These are phyloP conservation scores for Lunularia cruciata DNA, from an alignment of 225 moss, liverwort and hornwort species.

Conservation along the genomic window DNA sequence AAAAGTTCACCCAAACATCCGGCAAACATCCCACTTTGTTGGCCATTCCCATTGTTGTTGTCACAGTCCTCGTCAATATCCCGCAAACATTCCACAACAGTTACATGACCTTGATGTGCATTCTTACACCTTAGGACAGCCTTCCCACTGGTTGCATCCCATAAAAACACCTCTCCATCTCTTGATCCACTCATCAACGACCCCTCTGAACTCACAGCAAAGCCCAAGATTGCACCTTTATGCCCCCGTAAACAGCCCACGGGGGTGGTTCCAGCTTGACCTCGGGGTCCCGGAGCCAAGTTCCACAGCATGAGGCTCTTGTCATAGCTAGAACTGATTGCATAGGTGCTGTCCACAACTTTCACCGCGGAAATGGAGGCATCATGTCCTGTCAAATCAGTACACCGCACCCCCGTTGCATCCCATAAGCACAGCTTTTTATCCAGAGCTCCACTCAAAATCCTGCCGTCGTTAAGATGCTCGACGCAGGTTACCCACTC, in stretches of 20 bases:
- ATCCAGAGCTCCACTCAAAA: slow-evolving; percentile 91
- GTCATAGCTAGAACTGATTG: slow-evolving; percentile 87
- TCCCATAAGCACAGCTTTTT: slow-evolving; percentile 90
- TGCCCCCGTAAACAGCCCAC: slow-evolving; percentile 70
- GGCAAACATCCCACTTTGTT: slow-evolving; percentile 18
- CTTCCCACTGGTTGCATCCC: slow-evolving; percentile 72
- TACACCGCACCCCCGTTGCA: slow-evolving; percentile 62
- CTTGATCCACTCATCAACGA: slow-evolving; percentile 83
- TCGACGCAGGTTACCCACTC: slow-evolving; percentile 96
- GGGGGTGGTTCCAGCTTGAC: slow-evolving; percentile 22
- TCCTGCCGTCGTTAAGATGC: slow-evolving; percentile 68
- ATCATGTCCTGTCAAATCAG: slow-evolving; percentile 68
- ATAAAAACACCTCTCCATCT: slow-evolving; percentile 81
- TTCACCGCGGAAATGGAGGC: slow-evolving; percentile 76
- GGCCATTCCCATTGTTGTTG: slow-evolving; percentile 22
- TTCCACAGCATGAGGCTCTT: slow-evolving; percentile 91
- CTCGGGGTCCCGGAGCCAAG: slow-evolving; percentile 45
- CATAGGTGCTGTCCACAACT: slow-evolving; percentile 65
- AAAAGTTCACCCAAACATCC: slow-evolving; percentile 50
- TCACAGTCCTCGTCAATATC: neutral
- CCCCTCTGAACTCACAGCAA: slow-evolving; percentile 65
- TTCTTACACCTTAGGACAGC: slow-evolving; percentile 59
- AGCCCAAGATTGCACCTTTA: slow-evolving; percentile 68
- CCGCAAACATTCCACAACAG: slow-evolving; percentile 66
- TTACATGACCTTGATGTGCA: slow-evolving; percentile 89